A percentile compares a stretch with the other conserved stretches of the same genome.
phyloP scores from a whole-genome alignment of 192 early-diverging fungal species.

The Entomortierella chlamydospora region DNA sequence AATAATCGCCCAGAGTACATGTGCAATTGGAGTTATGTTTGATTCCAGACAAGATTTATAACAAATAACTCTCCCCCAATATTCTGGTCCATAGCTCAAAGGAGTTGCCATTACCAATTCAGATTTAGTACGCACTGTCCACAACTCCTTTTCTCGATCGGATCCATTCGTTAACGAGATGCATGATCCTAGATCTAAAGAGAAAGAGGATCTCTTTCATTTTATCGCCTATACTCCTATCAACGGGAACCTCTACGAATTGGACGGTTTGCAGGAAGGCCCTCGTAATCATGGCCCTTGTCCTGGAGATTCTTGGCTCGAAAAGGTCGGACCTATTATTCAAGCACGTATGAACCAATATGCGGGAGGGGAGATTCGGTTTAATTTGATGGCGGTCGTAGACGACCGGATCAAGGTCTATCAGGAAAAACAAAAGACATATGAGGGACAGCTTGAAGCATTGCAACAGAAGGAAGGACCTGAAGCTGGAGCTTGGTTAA shows the following conservation, averaged over 20 bases:
- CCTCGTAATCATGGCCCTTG: conserved; percentile 78
- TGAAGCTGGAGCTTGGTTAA: conserved; percentile 57
- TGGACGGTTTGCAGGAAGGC: conserved; percentile 77
- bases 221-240: conserved; percentile 84
- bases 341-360: conserved; percentile 75
- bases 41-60: no score
- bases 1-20: no score
- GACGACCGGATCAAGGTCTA: conserved; percentile 70
- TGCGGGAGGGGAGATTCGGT: conserved; percentile 72
- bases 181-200: conserved; percentile 59
- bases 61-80: no score
- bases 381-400: conserved; percentile 84
- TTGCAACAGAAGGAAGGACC: conserved; percentile 51
- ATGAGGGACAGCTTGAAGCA: conserved; percentile 64
- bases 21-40: no score
- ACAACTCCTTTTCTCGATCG: conserved; percentile 84
- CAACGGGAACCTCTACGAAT: conserved; percentile 78
- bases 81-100: conserved; percentile 59
- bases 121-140: conserved; percentile 78
- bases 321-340: conserved; percentile 72
- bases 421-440: conserved; percentile 57
- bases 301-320: conserved; percentile 72
- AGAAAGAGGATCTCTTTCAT: conserved; percentile 82
- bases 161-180: conserved; percentile 82
- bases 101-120: conserved; percentile 84